Evolutionary conservation across 2,329 filamentous ascomycete genomes (phyloP).

Genomic region (Ophiostoma ips): DNA sequence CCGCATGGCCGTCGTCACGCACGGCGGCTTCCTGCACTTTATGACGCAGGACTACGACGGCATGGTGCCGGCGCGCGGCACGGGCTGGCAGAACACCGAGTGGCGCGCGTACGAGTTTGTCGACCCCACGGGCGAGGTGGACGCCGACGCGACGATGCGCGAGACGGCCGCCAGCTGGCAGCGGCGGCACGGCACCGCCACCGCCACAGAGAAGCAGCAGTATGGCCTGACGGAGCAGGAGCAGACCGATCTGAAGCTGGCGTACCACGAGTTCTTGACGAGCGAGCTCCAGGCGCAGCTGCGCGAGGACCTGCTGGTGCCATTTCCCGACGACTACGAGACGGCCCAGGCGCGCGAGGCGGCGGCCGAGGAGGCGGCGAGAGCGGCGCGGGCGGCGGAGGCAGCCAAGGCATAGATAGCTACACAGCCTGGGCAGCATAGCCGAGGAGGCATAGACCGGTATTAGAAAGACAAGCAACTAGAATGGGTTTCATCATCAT

Average conservation of each 20-base stretch:
- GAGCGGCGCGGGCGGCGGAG: not conserved
- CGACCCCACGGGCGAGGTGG: constrained; percentile 33
- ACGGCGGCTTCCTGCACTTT: constrained; percentile 46
- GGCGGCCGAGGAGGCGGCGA: not conserved
- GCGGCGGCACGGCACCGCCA: constrained; percentile 27
- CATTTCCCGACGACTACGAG: constrained; percentile 8
- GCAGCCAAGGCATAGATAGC: no score
- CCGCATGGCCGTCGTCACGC: constrained; percentile 34
- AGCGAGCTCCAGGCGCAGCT: constrained; percentile 12
- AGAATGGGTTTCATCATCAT: no score
- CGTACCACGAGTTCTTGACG: constrained; percentile 23
- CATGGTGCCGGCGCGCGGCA: constrained; percentile 32
- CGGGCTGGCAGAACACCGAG: constrained; percentile 63
- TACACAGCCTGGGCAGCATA: no score
- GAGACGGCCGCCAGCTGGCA: constrained; percentile 37
- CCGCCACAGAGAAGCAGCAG: no score
- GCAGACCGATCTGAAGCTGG: constrained; percentile 29
- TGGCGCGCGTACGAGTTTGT: constrained; percentile 53
- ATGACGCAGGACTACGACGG: constrained; percentile 70
- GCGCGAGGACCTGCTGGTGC: constrained; percentile 7
- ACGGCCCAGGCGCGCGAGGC: not conserved
- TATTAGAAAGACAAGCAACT: no score
- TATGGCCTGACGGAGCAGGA: constrained; percentile 31
- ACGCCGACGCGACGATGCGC: constrained; percentile 30
- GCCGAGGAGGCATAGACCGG: no score